Evolutionary conservation across 106 monocot species (phyloP).

Genomic region (Dactylorhiza incarnata): DNA sequence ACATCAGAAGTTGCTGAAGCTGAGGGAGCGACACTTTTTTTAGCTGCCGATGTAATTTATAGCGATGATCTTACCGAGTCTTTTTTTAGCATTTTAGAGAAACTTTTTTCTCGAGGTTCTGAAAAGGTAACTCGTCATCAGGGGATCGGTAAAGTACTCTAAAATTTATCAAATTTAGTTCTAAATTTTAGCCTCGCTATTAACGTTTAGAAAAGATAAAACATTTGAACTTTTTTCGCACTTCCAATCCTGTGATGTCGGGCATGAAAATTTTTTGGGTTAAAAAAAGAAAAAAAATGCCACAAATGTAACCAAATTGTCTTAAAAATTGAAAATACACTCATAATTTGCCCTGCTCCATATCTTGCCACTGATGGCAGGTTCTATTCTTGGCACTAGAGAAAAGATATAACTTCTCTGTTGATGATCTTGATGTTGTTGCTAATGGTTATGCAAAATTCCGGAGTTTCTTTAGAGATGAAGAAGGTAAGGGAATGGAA

Average conservation of each 20-base stretch:
- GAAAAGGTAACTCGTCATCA: constrained; percentile 40
- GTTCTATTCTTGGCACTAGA: constrained; percentile 83
- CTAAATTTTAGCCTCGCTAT: too few species aligned
- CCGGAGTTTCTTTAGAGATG: constrained; percentile 39
- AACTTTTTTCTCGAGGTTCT: constrained; percentile 64
- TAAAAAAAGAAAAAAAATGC: too few species aligned
- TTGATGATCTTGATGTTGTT: constrained; percentile 80
- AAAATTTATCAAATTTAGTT: too few species aligned
- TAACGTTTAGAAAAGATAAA: too few species aligned
- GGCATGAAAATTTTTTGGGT: neutral
- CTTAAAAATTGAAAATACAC: too few species aligned
- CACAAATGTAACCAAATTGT: too few species aligned
- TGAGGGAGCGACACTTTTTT: constrained; percentile 46
- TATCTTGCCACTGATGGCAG: constrained; percentile 22
- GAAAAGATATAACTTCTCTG: constrained; percentile 86
- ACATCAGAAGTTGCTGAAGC: constrained; percentile 55
- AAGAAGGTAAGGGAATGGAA: constrained; percentile 24
- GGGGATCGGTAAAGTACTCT: too few species aligned
- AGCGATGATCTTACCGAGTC: constrained; percentile 68
- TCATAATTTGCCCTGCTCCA: too few species aligned
- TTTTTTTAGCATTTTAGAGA: constrained; percentile 49
- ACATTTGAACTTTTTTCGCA: too few species aligned
- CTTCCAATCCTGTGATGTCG: too few species aligned
- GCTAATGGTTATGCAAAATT: constrained; percentile 90
- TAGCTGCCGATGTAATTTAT: constrained; percentile 96